Conservation (phyloP, 306 rosid species). For the Rosa multiflora region DNA sequence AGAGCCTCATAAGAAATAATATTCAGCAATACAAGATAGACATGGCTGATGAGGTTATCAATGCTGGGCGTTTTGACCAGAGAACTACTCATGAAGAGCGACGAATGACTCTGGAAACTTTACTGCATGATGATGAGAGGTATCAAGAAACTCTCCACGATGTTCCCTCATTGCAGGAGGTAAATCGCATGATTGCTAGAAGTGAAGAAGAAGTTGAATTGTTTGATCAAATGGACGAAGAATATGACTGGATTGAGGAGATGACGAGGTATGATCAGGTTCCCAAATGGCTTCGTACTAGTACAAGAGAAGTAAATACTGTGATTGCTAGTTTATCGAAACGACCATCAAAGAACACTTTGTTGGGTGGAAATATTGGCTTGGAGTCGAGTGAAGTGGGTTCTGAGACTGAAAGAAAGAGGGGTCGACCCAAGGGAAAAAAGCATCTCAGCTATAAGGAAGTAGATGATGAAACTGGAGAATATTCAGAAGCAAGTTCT, state of each 20-base stretch:
- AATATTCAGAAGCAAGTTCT: constrained; percentile 84
- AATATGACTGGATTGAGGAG: constrained; percentile 86
- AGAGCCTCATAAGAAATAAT: constrained; percentile 91
- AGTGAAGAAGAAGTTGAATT: constrained; percentile 80
- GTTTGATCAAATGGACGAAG: constrained; percentile 99
- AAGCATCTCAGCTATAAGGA: constrained; percentile 75
- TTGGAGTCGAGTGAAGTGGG: constrained; percentile 66
- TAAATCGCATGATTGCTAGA: constrained; percentile 98
- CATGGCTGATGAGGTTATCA: constrained; percentile 99
- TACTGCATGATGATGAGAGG: constrained; percentile 94
- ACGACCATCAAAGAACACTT: constrained; percentile 61
- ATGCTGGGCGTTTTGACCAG: constrained; percentile 99
- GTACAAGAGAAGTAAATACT: constrained; percentile 72
- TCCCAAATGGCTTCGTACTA: constrained; percentile 89
- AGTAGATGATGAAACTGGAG: constrained; percentile 79
- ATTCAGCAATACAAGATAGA: constrained; percentile 97
- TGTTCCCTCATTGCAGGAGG: constrained; percentile 93
- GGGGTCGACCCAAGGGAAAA: constrained; percentile 81
- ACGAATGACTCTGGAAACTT: constrained; percentile 88
- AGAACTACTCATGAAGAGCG: constrained; percentile 98
- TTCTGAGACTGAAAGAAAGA: constrained; percentile 73
- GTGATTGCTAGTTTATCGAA: constrained; percentile 75
- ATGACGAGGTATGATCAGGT: constrained; percentile 82
- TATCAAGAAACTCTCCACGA: constrained; percentile 92
- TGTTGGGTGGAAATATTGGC: constrained; percentile 56